These are phyloP conservation scores for Ogataea sp. DNA, from an alignment of 805 yeast species.

Conservation along the genomic window DNA sequence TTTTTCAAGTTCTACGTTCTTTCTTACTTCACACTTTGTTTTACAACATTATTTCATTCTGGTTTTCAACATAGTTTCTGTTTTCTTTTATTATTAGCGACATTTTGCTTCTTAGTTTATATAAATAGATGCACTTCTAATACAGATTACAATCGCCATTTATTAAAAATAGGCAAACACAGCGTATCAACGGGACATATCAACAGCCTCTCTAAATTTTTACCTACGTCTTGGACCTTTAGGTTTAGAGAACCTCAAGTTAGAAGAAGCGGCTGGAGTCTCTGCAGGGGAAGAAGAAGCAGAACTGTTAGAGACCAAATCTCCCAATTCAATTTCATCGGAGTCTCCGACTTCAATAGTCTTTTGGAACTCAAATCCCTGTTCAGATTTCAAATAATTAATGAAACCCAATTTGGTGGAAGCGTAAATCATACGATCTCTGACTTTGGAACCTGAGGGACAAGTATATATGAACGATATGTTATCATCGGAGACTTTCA, in stretches of 20 bases:
- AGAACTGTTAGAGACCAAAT: conserved; percentile 22
- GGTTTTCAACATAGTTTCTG: too few species aligned
- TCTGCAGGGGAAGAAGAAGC: conserved; percentile 7
- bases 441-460: conserved; percentile 84
- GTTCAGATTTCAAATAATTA: conserved; percentile 34
- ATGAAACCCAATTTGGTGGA: conserved; percentile 61
- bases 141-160: too few species aligned
- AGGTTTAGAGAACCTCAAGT: conserved; percentile 48
- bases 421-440: conserved; percentile 90
- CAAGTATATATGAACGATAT: conserved; percentile 71
- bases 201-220: too few species aligned
- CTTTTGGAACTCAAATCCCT: conserved; percentile 32
- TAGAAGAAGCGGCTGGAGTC: conserved; percentile 1
- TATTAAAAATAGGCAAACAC: too few species aligned
- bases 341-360: conserved; percentile 67
- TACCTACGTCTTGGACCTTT: conserved; percentile 59
- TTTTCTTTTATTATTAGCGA: too few species aligned
- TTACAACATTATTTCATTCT: too few species aligned
- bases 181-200: too few species aligned
- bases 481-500: conserved; percentile 29
- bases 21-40: too few species aligned
- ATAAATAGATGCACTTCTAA: too few species aligned
- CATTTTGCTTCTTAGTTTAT: too few species aligned
- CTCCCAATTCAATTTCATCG: conserved; percentile 53
- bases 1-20: too few species aligned